These are phyloP conservation scores for Apiotrichum veenhuisii DNA, from an alignment of 1,284 basidiomycete species.

Conservation along the genomic window DNA sequence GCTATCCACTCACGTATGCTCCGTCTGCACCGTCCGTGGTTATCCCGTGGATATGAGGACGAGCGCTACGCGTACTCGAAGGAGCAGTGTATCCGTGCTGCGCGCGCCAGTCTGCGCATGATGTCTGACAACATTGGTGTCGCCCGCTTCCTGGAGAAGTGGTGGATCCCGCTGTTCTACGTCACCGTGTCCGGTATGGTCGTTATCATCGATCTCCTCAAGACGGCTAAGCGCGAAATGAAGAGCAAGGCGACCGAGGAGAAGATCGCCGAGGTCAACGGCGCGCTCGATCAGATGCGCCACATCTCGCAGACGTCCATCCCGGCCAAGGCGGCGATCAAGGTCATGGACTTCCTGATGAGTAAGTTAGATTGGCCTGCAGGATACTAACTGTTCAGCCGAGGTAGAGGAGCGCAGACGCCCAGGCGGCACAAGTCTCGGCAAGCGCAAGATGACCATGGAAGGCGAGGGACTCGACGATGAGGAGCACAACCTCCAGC, in stretches of 20 bases:
- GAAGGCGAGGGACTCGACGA: constrained; percentile 26
- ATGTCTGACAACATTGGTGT: constrained; percentile 44
- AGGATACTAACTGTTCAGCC: constrained; percentile 17
- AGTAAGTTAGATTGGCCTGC: constrained; percentile 22
- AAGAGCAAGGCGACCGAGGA: constrained; percentile 39
- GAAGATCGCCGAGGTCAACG: constrained; percentile 46
- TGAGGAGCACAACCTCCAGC: constrained; percentile 44
- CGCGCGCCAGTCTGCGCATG: constrained; percentile 47
- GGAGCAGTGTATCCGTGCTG: constrained; percentile 50
- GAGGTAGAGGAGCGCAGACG: constrained; percentile 47
- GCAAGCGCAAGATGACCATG: constrained; percentile 41
- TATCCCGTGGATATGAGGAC: constrained; percentile 46
- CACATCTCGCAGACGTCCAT: constrained; percentile 46
- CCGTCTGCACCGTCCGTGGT: constrained; percentile 47
- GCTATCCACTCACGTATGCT: constrained; percentile 50
- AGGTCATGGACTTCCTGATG: constrained; percentile 50
- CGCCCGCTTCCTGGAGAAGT: constrained; percentile 49
- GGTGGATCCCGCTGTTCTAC: constrained; percentile 50
- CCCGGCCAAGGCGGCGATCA: constrained; percentile 46
- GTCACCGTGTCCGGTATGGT: constrained; percentile 49
- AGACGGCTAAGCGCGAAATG: constrained; percentile 40
- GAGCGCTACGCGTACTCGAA: constrained; percentile 49
- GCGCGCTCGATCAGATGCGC: constrained; percentile 44
- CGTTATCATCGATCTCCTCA: constrained; percentile 48
- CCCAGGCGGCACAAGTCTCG: constrained; percentile 30